These are phyloP conservation scores for Bruguiera hainesii DNA, from an alignment of 441 rosid genomes.

Conservation along the genomic window DNA sequence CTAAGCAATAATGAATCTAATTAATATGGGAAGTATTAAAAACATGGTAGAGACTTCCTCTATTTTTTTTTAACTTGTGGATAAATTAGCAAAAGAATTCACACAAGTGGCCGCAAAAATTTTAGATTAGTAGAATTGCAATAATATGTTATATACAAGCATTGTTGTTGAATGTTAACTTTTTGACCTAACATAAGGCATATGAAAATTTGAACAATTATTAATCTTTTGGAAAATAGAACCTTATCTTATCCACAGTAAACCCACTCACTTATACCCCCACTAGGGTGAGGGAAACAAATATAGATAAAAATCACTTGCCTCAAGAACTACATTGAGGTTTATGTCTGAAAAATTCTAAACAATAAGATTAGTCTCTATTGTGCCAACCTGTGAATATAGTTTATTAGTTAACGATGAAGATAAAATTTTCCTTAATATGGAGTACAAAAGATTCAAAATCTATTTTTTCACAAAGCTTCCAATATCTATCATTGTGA, in stretches of 20 bases:
- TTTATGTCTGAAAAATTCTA: slow-evolving; percentile 92
- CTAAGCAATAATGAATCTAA: slow-evolving; percentile 33
- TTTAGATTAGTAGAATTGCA: background rate
- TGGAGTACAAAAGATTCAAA: background rate
- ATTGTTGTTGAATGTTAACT: background rate
- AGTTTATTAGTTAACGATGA: slow-evolving; percentile 13
- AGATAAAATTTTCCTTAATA: slow-evolving; percentile 2
- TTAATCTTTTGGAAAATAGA: background rate
- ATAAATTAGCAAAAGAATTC: background rate
- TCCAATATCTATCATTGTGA: background rate
- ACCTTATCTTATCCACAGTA: background rate
- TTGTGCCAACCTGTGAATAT: slow-evolving; percentile 73
- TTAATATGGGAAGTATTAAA: slow-evolving; percentile 11
- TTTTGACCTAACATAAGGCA: background rate
- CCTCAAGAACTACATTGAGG: slow-evolving; percentile 93
- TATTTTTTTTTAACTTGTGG: background rate
- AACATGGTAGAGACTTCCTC: background rate
- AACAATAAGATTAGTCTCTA: slow-evolving; percentile 97
- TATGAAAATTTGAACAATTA: background rate
- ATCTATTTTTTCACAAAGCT: background rate
- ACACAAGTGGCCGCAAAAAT: no score
- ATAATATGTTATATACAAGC: background rate
- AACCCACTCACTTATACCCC: background rate
- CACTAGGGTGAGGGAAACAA: background rate
- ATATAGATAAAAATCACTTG: slow-evolving; percentile 11